Percentiles rank a stretch among this genome's conserved stretches.
These are phyloP conservation scores for Mucor piriformis DNA, from an alignment of 371 early-diverging fungal genomes.

Conservation along the genomic window DNA sequence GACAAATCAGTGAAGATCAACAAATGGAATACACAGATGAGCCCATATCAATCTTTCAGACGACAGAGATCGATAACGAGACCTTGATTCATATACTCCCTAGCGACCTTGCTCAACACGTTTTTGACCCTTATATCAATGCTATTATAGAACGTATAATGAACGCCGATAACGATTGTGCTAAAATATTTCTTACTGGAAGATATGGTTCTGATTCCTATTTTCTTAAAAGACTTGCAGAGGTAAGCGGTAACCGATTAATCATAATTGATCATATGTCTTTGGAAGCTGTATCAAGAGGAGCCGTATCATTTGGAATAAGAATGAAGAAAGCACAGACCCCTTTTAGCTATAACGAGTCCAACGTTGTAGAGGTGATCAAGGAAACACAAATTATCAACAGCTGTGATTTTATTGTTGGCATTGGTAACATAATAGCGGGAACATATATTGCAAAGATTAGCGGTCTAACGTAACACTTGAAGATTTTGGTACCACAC, in stretches of 20 bases:
- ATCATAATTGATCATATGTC: neutral
- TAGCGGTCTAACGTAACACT: neutral
- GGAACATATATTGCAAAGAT: neutral
- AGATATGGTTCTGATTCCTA: neutral
- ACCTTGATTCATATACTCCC: neutral
- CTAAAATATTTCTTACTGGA: neutral
- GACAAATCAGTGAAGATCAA: too few relatives aligned
- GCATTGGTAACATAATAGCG: slow-evolving; percentile 37
- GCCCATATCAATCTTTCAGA: neutral
- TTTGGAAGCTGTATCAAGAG: neutral
- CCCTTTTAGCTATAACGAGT: neutral
- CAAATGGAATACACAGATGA: too few relatives aligned
- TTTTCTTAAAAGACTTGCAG: neutral
- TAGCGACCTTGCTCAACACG: neutral
- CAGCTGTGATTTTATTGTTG: slow-evolving; percentile 14
- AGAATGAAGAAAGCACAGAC: neutral
- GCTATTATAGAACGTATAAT: neutral
- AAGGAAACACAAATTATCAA: neutral
- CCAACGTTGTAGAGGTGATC: neutral
- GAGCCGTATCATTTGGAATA: slow-evolving; percentile 1
- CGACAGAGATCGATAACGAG: neutral
- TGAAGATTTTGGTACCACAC: slow-evolving; percentile 59
- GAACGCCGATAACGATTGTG: neutral
- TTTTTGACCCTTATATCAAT: neutral
- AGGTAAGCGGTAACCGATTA: neutral